Evolutionary conservation across 352 stramenopile species (phyloP), one percentile per base, ranked within the genome.

Genomic region (Chloridella minuta): DNA sequence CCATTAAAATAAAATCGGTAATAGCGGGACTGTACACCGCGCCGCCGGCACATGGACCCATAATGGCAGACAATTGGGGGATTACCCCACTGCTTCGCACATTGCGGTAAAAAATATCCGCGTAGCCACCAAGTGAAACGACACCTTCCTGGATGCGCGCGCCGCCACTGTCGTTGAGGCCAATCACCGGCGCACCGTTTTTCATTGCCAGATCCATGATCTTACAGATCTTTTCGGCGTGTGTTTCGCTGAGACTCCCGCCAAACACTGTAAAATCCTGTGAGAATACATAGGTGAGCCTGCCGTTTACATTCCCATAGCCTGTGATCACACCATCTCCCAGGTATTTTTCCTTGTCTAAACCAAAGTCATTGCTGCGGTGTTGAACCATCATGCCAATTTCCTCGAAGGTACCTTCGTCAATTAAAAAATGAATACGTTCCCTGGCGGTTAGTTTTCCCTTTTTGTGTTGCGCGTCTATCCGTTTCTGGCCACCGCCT

Each of bases 1-100:
- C 92, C 96, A 99, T 99, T 90, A 98, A 98, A 85, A 97, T 98
- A 88, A 97, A 98, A 90, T 99, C 96, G 0, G 96, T 99, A 92
- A 99, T 97, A 80, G 95, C 96, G 2, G 96, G 96, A 86, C 92
- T 97, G 87, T 93, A 93, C 85, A 93, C 90, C 16, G 90, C 91
- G 18, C 91, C 90, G 87, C 94, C 94, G 25, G 96, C 96, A 89
- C 96, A 98, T 0, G 96, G 95, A 21, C 96, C 96, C 95, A 98
- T 97, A 87, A 99, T 93, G 88, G 98, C 92, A 2, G 93, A 97
- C 28, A 99, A 92, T 90, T 99, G 96, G 52, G 95, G 95, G 86
- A 98, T 92, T 0, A 96, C 92, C 49, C 92, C 92, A 0, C 91
- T 96, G 2, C 95, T 94, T 89, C 97, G 89, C 4, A 98, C 95